Base-by-base conservation (phyloP, 805 yeast species). In the Metschnikowia proteae region DNA sequence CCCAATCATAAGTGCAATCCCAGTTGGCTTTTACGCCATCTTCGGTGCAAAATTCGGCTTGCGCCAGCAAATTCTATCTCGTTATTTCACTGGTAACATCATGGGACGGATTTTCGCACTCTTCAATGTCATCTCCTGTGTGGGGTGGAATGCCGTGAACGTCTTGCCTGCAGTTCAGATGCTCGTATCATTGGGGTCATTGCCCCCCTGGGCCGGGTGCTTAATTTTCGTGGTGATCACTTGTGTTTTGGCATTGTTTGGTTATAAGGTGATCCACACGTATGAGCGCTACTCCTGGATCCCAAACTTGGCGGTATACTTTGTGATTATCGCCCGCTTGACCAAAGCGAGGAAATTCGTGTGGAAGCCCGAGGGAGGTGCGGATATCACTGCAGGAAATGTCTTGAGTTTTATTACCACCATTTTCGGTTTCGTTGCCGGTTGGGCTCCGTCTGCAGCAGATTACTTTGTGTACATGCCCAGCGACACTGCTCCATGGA, bases 201-300 rank as follows among this genome's bases (percentile, higher is more conserved):
- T 66, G 31, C 71, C 71, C 5, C 63, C 70, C 6, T 65, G 68
- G 68, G 69, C 63, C 8, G 70, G 70, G 5, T 66, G 70, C 54
- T 52, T 67, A 50, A 63, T 67, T n/a, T 57, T 67, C 13, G 68
- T 66, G 10, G 50, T 66, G 8, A 49, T 60, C 32, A 66, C 70
- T 3, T 55, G 63, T 41, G n/a, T 55, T 17, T 46, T 66, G 45
- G 63, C 70, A 2, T 48, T 66, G 10, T 66, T 67, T 48, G 72
- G 72, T 17, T 66, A 65, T 47, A 63, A 65, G 43, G 55, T 55
- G 26, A 61, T 66, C 48, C 71, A 67, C 49, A 25, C 52, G 7
- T 66, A 66, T 45, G 70, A 66, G 51, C 57, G 65, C 38, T 65
- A 60, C 49, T 60, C 66, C 5, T 65, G 69, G 67, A 55, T 66